Evolutionary conservation across 148 eudicot genomes (phyloP).

Genomic region (Beta vulgaris): DNA sequence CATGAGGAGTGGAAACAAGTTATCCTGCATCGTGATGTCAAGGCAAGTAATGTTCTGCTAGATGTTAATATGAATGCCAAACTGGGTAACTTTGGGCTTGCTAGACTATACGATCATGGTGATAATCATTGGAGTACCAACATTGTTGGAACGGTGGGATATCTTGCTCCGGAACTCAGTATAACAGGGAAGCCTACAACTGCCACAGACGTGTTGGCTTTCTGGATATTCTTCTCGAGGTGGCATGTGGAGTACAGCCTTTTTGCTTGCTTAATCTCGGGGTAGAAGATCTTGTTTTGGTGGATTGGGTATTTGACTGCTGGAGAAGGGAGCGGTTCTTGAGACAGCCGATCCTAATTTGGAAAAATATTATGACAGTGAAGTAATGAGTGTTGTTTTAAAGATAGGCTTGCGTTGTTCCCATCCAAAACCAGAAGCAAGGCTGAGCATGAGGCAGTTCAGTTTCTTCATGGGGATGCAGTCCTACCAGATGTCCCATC

Average conservation of each 20-base stretch:
- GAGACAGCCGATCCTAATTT: slow-evolving; percentile 33
- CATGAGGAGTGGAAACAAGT: slow-evolving; percentile 47
- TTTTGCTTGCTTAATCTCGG: slow-evolving; percentile 17
- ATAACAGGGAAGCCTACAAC: slow-evolving; percentile 36
- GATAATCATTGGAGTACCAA: slow-evolving; percentile 31
- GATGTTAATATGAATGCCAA: slow-evolving; percentile 38
- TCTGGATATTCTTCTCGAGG: slow-evolving; percentile 39
- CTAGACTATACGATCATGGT: slow-evolving; percentile 39
- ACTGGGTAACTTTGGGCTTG: slow-evolving; percentile 45
- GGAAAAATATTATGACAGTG: slow-evolving; percentile 16
- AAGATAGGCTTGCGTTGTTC: slow-evolving; percentile 40
- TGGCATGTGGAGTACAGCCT: slow-evolving; percentile 40
- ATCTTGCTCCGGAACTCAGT: slow-evolving; percentile 43
- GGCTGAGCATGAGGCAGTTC: slow-evolving; percentile 43
- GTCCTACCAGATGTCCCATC: slow-evolving; percentile 26
- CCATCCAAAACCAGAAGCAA: slow-evolving; percentile 30
- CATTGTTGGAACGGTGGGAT: slow-evolving; percentile 44
- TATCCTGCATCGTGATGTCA: slow-evolving; percentile 41
- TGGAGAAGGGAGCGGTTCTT: slow-evolving; percentile 33
- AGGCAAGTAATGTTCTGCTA: slow-evolving; percentile 36
- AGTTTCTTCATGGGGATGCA: slow-evolving; percentile 25
- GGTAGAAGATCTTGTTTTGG: slow-evolving; percentile 24
- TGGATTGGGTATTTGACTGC: slow-evolving; percentile 33
- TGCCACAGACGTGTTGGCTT: slow-evolving; percentile 39
- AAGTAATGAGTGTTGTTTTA: slow-evolving; percentile 35